These are phyloP conservation scores for Colletotrichum coccodes DNA, from an alignment of 2,329 filamentous ascomycete genomes.

Conservation along the genomic window DNA sequence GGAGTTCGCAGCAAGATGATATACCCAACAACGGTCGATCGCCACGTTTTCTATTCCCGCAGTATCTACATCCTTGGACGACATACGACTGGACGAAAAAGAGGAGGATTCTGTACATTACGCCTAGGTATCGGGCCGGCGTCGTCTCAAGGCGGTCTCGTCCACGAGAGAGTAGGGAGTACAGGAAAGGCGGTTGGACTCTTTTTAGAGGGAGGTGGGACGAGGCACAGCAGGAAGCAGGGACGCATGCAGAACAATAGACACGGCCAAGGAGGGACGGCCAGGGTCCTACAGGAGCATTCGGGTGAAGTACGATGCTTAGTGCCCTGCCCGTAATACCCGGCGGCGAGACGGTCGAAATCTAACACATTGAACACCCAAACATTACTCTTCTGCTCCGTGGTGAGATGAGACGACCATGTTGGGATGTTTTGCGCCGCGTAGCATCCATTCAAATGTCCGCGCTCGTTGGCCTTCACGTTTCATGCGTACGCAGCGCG, in stretches of 20 bases:
- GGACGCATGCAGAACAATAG: background rate
- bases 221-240: background rate
- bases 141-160: constrained; percentile 7
- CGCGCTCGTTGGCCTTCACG: background rate
- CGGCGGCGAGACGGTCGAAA: background rate
- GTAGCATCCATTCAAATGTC: background rate
- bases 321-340: background rate
- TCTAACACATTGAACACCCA: background rate
- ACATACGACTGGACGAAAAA: background rate
- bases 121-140: background rate
- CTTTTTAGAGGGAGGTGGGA: constrained; percentile 19
- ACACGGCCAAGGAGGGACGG: background rate
- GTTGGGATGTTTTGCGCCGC: background rate
- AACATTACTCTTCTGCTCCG: background rate
- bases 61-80: constrained; percentile 5
- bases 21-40: constrained; percentile 28
- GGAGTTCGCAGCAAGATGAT: constrained; percentile 25
- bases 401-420: background rate
- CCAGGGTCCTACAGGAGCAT: background rate
- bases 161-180: background rate
- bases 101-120: constrained; percentile 21
- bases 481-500: background rate
- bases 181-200: constrained; percentile 10
- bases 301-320: background rate
- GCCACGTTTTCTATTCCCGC: constrained; percentile 3